phyloP scores from a whole-genome alignment of 805 yeast species.

The Pachysolen tannophilus region DNA sequence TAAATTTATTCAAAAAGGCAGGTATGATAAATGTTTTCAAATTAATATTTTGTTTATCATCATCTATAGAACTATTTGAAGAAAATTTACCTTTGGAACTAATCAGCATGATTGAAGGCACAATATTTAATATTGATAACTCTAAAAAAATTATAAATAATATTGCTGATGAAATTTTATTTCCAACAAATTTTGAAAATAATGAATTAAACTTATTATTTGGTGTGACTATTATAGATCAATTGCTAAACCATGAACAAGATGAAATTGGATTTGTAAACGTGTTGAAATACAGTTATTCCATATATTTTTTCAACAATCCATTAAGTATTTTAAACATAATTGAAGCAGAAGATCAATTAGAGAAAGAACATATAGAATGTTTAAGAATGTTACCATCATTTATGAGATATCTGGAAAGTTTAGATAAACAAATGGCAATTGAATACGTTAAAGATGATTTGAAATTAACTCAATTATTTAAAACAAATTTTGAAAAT shows the following conservation, averaged over 20 bases:
- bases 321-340: slow-evolving; percentile 6
- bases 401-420: slow-evolving; percentile 1
- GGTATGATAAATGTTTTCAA: slow-evolving; percentile 9
- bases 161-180: slow-evolving; percentile 22
- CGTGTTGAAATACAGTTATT: slow-evolving; percentile 6
- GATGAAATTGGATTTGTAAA: slow-evolving; percentile 6
- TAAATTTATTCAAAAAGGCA: not conserved
- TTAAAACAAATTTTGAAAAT: slow-evolving; percentile 3
- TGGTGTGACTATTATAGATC: slow-evolving; percentile 37
- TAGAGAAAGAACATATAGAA: slow-evolving; percentile 4
- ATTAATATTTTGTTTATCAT: slow-evolving; percentile 24
- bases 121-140: slow-evolving; percentile 21
- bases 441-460: slow-evolving; percentile 1
- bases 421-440: not conserved
- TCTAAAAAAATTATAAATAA: slow-evolving; percentile 21
- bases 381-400: slow-evolving; percentile 5
- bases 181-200: slow-evolving; percentile 14
- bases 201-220: slow-evolving; percentile 2
- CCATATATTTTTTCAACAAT: slow-evolving; percentile 8
- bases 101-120: slow-evolving; percentile 16
- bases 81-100: slow-evolving; percentile 22
- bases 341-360: slow-evolving; percentile 1
- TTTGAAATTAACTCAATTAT: not conserved
- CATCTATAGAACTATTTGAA: slow-evolving; percentile 25
- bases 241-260: slow-evolving; percentile 31